phyloP scores from a whole-genome alignment of 1,284 basidiomycete species.

The Vanrija pseudolonga region DNA sequence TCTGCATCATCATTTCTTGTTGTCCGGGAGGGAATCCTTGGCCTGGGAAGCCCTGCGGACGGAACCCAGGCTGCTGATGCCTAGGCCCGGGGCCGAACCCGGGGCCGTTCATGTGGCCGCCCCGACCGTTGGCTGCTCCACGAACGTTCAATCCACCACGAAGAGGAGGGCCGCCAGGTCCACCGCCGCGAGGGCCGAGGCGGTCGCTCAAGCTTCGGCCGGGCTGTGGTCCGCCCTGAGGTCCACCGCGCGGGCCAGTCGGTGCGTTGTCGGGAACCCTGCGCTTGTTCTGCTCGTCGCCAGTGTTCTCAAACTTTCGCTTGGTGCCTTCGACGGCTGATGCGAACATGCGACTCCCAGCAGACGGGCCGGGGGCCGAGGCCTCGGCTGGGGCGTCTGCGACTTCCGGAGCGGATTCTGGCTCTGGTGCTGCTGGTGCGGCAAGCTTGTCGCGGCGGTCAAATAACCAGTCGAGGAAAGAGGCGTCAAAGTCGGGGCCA shows the following conservation, averaged over 20 bases:
- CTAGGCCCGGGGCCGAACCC: slow-evolving; percentile 14
- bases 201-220: slow-evolving; percentile 20
- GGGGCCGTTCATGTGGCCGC: slow-evolving; percentile 6
- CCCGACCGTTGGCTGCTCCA: slow-evolving; percentile 16
- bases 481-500: slow-evolving; percentile 32
- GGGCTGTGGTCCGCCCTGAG: slow-evolving; percentile 10
- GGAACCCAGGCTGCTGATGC: slow-evolving; percentile 8
- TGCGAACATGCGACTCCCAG: slow-evolving; percentile 12
- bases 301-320: slow-evolving; percentile 14
- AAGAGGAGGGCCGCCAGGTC: slow-evolving; percentile 2
- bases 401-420: slow-evolving; percentile 1
- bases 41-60: neutral
- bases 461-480: slow-evolving; percentile 46
- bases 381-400: slow-evolving; percentile 1
- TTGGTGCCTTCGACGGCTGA: slow-evolving; percentile 22
- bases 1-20: slow-evolving; percentile 50
- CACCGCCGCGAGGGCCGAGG: slow-evolving; percentile 11
- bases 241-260: slow-evolving; percentile 10
- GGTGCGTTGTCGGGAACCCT: slow-evolving; percentile 14
- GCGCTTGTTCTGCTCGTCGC: slow-evolving; percentile 15
- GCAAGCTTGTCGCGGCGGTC: slow-evolving; percentile 6
- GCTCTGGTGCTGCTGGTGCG: slow-evolving; percentile 1
- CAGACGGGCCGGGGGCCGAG: slow-evolving; percentile 4
- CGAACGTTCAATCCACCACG: slow-evolving; percentile 21
- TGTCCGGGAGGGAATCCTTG: slow-evolving; percentile 32